Conservation (phyloP, 805 yeast species). For the Candida nanaspora region DNA sequence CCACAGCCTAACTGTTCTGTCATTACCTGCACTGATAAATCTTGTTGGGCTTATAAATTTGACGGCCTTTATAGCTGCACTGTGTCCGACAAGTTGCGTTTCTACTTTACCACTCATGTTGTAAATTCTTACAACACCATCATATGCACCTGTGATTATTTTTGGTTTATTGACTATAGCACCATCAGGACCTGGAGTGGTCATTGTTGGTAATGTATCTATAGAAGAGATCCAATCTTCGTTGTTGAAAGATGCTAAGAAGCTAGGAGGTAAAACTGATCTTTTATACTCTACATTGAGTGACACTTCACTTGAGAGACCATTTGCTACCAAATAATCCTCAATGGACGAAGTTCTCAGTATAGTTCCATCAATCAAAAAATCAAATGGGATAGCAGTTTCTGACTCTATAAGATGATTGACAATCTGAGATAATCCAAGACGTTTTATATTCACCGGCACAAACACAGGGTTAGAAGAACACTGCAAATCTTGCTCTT, state of each 20-base stretch:
- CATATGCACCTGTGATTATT: conserved; percentile 86
- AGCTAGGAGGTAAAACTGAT: conserved; percentile 92
- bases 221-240: conserved; percentile 94
- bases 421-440: conserved; percentile 90
- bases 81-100: conserved; percentile 80
- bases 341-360: conserved; percentile 65
- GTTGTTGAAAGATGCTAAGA: conserved; percentile 76
- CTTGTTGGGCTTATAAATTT: conserved; percentile 71
- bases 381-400: conserved; percentile 83
- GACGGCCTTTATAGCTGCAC: conserved; percentile 78
- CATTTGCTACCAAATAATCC: conserved; percentile 69
- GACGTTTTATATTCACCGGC: conserved; percentile 80
- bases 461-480: conserved; percentile 79
- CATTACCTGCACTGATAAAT: conserved; percentile 81
- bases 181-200: conserved; percentile 18
- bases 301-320: conserved; percentile 74
- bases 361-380: conserved; percentile 77
- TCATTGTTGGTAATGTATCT: conserved; percentile 34
- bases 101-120: conserved; percentile 73
- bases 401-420: conserved; percentile 71
- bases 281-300: conserved; percentile 83
- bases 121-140: conserved; percentile 90
- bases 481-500: conserved; percentile 63
- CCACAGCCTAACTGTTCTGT: conserved; percentile 86
- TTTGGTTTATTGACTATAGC: conserved; percentile 35